Evolutionary conservation across 2,329 filamentous ascomycete species (phyloP), one percentile per base, ranked within the genome.

Genomic region (Trichoderma sp.): DNA sequence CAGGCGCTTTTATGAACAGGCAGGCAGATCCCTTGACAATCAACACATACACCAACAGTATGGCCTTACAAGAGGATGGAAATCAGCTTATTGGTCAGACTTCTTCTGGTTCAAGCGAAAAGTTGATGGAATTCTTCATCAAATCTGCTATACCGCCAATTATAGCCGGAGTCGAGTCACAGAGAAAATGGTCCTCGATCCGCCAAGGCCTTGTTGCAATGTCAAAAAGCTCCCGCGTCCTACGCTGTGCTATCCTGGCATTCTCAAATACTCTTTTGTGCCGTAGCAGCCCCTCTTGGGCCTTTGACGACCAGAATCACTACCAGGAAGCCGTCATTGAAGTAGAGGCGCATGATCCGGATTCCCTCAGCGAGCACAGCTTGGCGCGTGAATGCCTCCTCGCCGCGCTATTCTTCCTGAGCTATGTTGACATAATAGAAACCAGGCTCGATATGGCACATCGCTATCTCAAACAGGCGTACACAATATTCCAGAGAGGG

Each of bases 321-420:
- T 82, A 83, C 70, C 76, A 79, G 26, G 76, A 76, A 11, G 79
- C 80, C 5, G 72, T 74, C 18, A 71, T 75, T 7, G 80, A 82
- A 56, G 73, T 82, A 10, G 72, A 74, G 2, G 72, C 69, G 2
- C 66, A 74, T 28, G 75, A 74, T 32, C 71, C 70, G 1, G 59
- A 66, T 11, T 59, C 73, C 6, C 73, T 79, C 69, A 69, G 67
- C 2, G 69, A 74, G n/a, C 75, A 80, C 30, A 79, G 74, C n/a
- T 61, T 70, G 5, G 70, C 74, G 7, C 71, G 81, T 4, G 81
- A 84, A 69, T 76, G 83, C 49, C 76, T 85, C 4, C 78, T 87
- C 6, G 84, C 83, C 1, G 80, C 84, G 0, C 73, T 86, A 10
- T 87, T 87, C 75, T 83, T 87, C 68, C 78, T 87, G 3, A 84